Percentiles rank a stretch among this genome's conserved stretches.
Evolutionary conservation across 31 red algal species (phyloP).

Genomic region (Asparagopsis taxiformis): DNA sequence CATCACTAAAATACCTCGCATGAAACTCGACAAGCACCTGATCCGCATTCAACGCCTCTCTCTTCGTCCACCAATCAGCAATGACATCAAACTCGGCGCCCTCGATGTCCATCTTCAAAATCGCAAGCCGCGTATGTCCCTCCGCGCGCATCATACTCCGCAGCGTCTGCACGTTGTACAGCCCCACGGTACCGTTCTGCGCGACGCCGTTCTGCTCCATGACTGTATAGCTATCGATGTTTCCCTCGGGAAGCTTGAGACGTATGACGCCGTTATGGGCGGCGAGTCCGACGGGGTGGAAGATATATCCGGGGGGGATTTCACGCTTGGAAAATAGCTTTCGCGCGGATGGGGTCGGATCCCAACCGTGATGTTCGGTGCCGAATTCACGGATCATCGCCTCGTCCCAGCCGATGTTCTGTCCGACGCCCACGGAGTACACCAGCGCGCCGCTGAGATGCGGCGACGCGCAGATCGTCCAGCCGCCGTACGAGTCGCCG

Average conservation of each 20-base stretch:
- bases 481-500: slow-evolving; percentile 8
- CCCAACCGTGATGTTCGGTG: slow-evolving; percentile 35
- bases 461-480: slow-evolving; percentile 13
- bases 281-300: slow-evolving; percentile 19
- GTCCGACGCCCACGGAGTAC: slow-evolving; percentile 29
- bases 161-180: slow-evolving; percentile 36
- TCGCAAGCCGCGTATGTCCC: slow-evolving; percentile 29
- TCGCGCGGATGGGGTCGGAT: slow-evolving; percentile 21
- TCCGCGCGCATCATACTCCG: slow-evolving; percentile 28
- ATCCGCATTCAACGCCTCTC: slow-evolving; percentile 13
- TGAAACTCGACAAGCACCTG: slow-evolving; percentile 74
- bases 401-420: slow-evolving; percentile 42
- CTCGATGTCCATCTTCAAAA: slow-evolving; percentile 77
- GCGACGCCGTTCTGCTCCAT: slow-evolving; percentile 15
- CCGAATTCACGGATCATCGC: slow-evolving; percentile 15
- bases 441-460: slow-evolving; percentile 5
- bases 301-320: slow-evolving; percentile 7
- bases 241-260: slow-evolving; percentile 25
- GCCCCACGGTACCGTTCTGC: slow-evolving; percentile 15
- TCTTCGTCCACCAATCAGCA: slow-evolving; percentile 12
- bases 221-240: slow-evolving; percentile 15
- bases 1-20: slow-evolving; percentile 36
- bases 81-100: slow-evolving; percentile 78
- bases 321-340: neutral
- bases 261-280: slow-evolving; percentile 1